Conservation (phyloP, 352 stramenopile genomes). For the Phytophthora rubi region DNA sequence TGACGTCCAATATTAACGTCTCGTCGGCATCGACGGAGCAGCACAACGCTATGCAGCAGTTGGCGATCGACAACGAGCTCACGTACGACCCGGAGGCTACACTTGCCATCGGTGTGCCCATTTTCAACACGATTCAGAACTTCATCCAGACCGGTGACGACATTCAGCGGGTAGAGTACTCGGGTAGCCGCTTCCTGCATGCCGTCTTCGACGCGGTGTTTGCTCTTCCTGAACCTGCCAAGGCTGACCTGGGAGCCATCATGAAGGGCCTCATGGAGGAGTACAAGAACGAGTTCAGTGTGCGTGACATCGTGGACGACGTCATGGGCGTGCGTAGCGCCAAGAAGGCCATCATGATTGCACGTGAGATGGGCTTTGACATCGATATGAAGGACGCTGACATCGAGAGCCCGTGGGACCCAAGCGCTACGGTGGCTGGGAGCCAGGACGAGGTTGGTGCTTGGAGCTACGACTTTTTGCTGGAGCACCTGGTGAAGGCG, state of each 20-base stretch:
- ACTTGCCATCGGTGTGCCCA: conserved; percentile 86
- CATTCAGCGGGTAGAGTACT: conserved; percentile 91
- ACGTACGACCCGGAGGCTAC: conserved; percentile 89
- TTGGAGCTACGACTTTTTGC: conserved; percentile 64
- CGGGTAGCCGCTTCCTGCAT: conserved; percentile 89
- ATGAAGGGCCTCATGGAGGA: conserved; percentile 69
- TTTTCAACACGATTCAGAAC: conserved; percentile 94
- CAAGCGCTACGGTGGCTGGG: conserved; percentile 37
- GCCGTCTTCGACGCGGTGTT: conserved; percentile 72
- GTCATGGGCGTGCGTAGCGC: conserved; percentile 89
- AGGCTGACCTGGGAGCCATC: conserved; percentile 68
- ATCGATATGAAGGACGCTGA: conserved; percentile 75
- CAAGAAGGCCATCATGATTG: conserved; percentile 93
- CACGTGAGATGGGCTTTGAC: conserved; percentile 92
- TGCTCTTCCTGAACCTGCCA: conserved; percentile 26
- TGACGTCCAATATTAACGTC: conserved; percentile 94
- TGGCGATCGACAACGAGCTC: conserved; percentile 84
- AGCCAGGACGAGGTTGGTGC: conserved; percentile 38
- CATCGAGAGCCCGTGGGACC: conserved; percentile 57
- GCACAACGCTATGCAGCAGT: conserved; percentile 75
- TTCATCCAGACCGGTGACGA: conserved; percentile 93
- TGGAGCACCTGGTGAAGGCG: conserved; percentile 58
- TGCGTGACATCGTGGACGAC: conserved; percentile 92
- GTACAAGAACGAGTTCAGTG: conserved; percentile 56
- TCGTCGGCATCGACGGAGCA: conserved; percentile 75